A percentile compares a stretch with the other conserved stretches of the same genome.
Conservation (phyloP, 441 rosid species). For the Eruca vesicaria region DNA sequence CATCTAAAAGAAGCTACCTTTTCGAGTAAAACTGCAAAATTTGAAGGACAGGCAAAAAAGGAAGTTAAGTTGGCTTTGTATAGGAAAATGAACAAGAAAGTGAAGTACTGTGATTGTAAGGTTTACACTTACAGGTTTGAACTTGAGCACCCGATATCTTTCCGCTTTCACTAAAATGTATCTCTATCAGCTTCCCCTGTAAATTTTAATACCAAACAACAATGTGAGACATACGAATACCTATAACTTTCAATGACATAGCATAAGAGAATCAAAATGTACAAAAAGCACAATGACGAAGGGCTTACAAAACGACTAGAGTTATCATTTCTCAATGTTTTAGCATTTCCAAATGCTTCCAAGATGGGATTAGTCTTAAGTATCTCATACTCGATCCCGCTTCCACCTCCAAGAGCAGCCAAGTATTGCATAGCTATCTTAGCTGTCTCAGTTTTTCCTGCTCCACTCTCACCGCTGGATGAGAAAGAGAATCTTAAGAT, state of each 20-base stretch:
- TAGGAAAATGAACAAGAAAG: neutral
- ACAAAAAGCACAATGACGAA: conserved; percentile 26
- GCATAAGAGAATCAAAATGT: neutral
- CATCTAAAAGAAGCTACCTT: conserved; percentile 61
- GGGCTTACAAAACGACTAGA: conserved; percentile 98
- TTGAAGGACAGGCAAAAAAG: conserved; percentile 22
- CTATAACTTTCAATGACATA: neutral
- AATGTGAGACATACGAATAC: conserved; percentile 2
- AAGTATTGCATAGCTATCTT: conserved; percentile 99
- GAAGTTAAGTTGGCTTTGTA: conserved; percentile 36
- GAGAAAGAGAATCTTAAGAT: conserved; percentile 34
- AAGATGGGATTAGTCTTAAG: conserved; percentile 94
- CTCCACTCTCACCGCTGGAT: conserved; percentile 98
- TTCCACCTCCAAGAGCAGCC: conserved; percentile 99
- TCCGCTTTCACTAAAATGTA: conserved; percentile 95
- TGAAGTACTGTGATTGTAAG: conserved; percentile 6
- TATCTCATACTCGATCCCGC: conserved; percentile 97
- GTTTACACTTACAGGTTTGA: conserved; percentile 86
- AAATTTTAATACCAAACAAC: conserved; percentile 25
- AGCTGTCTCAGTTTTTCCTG: conserved; percentile 99
- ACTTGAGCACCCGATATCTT: conserved; percentile 97
- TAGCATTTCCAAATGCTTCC: conserved; percentile 99
- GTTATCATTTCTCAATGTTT: conserved; percentile 93
- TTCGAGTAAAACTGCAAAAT: conserved; percentile 85
- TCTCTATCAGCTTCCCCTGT: conserved; percentile 98